A percentile compares a stretch with the other conserved stretches of the same genome.
phyloP scores from a whole-genome alignment of 2,329 filamentous ascomycete species.

The Colletotrichum euphorbiae region DNA sequence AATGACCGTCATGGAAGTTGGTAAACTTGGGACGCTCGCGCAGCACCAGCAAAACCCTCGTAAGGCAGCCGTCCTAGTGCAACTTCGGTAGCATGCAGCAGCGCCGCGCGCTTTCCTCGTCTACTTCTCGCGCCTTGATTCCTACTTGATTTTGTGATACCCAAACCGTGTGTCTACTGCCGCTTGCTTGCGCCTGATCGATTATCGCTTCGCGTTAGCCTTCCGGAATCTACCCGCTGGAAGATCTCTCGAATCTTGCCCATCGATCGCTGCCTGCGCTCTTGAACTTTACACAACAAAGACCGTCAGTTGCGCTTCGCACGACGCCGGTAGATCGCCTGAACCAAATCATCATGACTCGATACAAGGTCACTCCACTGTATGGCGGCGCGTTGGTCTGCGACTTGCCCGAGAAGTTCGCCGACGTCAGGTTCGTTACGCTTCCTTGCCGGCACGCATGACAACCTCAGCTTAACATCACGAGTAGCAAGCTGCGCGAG shows the following conservation, averaged over 20 bases:
- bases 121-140: not conserved
- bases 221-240: not conserved
- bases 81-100: not conserved
- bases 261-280: not conserved
- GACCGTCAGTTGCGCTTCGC: not conserved
- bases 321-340: too few species aligned
- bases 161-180: not conserved
- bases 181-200: not conserved
- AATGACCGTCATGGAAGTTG: not conserved
- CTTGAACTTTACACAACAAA: not conserved
- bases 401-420: conserved; percentile 75
- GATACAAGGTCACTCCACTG: conserved; percentile 69
- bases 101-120: not conserved
- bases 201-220: not conserved
- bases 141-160: not conserved
- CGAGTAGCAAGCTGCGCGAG: conserved; percentile 73
- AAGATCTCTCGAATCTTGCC: not conserved
- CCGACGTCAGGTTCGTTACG: conserved; percentile 74
- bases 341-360: conserved; percentile 54
- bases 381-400: conserved; percentile 79
- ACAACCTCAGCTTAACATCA: not conserved
- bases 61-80: conserved; percentile 15
- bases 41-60: not conserved
- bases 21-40: conserved; percentile 9
- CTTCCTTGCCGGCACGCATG: not conserved